These are phyloP conservation scores for Citrus glauca DNA, from an alignment of 345 rosid genomes.

Conservation along the genomic window DNA sequence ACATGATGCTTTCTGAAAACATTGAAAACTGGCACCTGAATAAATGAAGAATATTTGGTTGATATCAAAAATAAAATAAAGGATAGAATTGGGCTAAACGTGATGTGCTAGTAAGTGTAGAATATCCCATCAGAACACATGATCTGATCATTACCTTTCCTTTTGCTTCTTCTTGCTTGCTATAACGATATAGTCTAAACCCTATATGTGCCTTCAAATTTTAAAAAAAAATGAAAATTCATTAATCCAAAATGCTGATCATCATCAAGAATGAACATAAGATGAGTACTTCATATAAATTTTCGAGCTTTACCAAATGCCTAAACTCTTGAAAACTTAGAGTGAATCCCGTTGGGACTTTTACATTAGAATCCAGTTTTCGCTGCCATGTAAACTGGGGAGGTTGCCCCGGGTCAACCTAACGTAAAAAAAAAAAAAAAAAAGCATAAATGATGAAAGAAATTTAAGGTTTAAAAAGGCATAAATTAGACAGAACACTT, in stretches of 20 bases:
- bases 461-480: not conserved
- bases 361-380: conserved; percentile 32
- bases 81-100: not conserved
- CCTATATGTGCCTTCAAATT: conserved; percentile 56
- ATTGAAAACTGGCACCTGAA: conserved; percentile 53
- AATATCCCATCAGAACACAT: not conserved
- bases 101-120: not conserved
- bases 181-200: conserved; percentile 45
- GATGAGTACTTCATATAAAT: not conserved
- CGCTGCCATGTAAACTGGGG: conserved; percentile 61
- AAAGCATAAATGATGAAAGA: not conserved
- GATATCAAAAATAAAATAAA: not conserved
- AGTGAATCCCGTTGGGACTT: conserved; percentile 34
- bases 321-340: conserved; percentile 36
- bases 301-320: conserved; percentile 45
- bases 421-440: not conserved
- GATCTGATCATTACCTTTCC: conserved; percentile 50
- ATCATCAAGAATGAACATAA: not conserved
- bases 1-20: conserved; percentile 40
- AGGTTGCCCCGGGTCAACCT: conserved; percentile 41
- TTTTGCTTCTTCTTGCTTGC: conserved; percentile 50
- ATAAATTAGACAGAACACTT: not conserved
- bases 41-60: not conserved
- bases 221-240: not conserved
- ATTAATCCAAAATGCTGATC: not conserved